phyloP scores from a whole-genome alignment of 2,329 filamentous ascomycete species.

The Xylariomycetidae sp. region DNA sequence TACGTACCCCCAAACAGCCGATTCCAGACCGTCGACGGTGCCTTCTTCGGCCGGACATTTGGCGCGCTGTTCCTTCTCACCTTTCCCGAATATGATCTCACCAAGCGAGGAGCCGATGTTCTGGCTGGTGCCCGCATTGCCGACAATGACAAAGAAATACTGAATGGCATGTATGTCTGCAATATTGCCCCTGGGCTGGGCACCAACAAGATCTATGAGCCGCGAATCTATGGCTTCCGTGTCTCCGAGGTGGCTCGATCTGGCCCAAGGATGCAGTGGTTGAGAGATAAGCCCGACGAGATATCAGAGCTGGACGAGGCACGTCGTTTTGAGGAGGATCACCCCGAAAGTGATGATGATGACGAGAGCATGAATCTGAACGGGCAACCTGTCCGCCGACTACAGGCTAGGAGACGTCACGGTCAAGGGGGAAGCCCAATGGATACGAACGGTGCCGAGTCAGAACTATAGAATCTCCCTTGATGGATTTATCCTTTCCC shows the following conservation, averaged over 20 bases:
- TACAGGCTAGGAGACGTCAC: slow-evolving; percentile 37
- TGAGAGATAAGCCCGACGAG: slow-evolving; percentile 77
- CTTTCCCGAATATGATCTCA: slow-evolving; percentile 91
- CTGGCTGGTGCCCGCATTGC: slow-evolving; percentile 37
- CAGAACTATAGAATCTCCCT: slow-evolving; percentile 46
- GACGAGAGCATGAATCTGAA: slow-evolving; percentile 47
- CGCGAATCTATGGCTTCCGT: slow-evolving; percentile 92
- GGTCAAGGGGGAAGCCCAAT: slow-evolving; percentile 53
- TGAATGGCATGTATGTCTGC: slow-evolving; percentile 82
- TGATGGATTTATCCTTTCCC: too few species aligned
- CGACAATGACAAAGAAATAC: slow-evolving; percentile 45
- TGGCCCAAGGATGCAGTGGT: slow-evolving; percentile 95
- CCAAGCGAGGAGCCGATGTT: slow-evolving; percentile 62
- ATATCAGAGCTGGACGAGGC: slow-evolving; percentile 81
- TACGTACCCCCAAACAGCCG: slow-evolving; percentile 96
- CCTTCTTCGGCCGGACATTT: slow-evolving; percentile 97
- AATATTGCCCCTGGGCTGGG: slow-evolving; percentile 91
- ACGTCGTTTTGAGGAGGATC: slow-evolving; percentile 47
- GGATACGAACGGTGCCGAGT: slow-evolving; percentile 55
- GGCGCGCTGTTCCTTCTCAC: slow-evolving; percentile 97
- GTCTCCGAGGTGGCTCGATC: slow-evolving; percentile 87
- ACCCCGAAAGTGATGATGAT: slow-evolving; percentile 52
- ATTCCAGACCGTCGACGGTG: slow-evolving; percentile 95
- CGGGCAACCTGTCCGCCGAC: slow-evolving; percentile 35
- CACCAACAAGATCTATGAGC: slow-evolving; percentile 79